Evolutionary conservation across 495 filamentous ascomycete species (phyloP).

Genomic region (Aspergillus leporis): DNA sequence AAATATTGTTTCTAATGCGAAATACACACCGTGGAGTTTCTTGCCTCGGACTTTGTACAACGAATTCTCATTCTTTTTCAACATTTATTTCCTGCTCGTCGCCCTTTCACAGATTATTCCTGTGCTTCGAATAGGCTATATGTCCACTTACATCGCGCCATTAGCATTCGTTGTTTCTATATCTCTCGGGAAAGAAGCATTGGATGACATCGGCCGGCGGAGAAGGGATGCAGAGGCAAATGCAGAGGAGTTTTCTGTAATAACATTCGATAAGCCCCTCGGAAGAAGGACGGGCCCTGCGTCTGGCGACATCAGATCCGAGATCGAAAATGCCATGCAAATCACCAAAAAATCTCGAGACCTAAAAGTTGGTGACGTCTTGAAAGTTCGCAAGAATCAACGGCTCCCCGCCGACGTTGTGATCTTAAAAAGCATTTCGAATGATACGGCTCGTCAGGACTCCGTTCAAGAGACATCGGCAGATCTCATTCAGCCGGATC

Average conservation of each 20-base stretch:
- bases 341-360: constrained; percentile 80
- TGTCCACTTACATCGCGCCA: constrained; percentile 92
- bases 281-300: constrained; percentile 19
- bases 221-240: constrained; percentile 92
- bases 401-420: constrained; percentile 93
- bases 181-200: constrained; percentile 92
- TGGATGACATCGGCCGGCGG: constrained; percentile 86
- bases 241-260: constrained; percentile 80
- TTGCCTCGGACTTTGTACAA: constrained; percentile 93
- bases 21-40: constrained; percentile 96
- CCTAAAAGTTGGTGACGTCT: constrained; percentile 89
- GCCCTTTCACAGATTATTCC: constrained; percentile 92
- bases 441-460: constrained; percentile 50
- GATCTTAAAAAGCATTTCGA: constrained; percentile 79
- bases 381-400: constrained; percentile 88
- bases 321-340: constrained; percentile 42
- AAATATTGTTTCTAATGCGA: constrained; percentile 93
- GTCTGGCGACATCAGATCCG: constrained; percentile 9
- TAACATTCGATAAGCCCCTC: constrained; percentile 58
- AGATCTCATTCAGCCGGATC: constrained; percentile 28
- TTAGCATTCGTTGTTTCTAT: constrained; percentile 88
- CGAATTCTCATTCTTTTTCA: constrained; percentile 99
- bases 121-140: constrained; percentile 84
- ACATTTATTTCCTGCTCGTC: constrained; percentile 96
- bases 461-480: constrained; percentile 20